Conservation (phyloP, 23 red algal genomes). For the Agarophyton chilense region DNA sequence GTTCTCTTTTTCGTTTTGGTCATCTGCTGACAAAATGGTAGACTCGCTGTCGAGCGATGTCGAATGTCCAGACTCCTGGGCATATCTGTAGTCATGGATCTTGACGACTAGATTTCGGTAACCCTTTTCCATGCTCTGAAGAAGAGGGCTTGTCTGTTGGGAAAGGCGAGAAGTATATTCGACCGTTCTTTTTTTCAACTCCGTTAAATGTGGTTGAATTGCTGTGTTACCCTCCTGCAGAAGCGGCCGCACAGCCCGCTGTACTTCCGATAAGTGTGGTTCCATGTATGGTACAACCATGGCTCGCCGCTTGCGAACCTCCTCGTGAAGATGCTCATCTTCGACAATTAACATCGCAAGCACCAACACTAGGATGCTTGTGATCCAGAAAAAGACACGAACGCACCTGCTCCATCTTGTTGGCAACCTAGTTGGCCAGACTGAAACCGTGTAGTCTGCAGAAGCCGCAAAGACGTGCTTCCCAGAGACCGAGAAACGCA, state of each 20-base stretch:
- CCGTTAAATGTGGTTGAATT: neutral
- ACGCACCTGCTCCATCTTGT: neutral
- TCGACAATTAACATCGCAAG: neutral
- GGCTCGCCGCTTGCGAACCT: neutral
- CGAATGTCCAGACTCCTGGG: neutral
- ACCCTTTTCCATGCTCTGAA: neutral
- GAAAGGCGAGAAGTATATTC: neutral
- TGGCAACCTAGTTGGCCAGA: slow-evolving; percentile 14
- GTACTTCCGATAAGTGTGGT: slow-evolving; percentile 14
- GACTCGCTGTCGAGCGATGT: neutral
- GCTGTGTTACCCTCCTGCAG: neutral
- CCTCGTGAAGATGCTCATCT: neutral
- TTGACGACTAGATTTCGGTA: neutral
- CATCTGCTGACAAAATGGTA: neutral
- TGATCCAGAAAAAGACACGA: neutral
- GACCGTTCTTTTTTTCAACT: neutral
- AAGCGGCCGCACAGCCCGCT: neutral
- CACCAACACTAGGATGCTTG: neutral
- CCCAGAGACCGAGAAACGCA: slow-evolving; percentile 32
- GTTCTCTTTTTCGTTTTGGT: neutral
- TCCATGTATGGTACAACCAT: slow-evolving; percentile 9
- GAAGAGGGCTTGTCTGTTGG: neutral
- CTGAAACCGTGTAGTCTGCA: slow-evolving; percentile 63
- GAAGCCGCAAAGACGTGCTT: slow-evolving; percentile 47
- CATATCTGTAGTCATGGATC: neutral